Evolutionary conservation across 2,329 filamentous ascomycete species (phyloP), one percentile per base, ranked within the genome.

Genomic region (Epichloe gansuensis): DNA sequence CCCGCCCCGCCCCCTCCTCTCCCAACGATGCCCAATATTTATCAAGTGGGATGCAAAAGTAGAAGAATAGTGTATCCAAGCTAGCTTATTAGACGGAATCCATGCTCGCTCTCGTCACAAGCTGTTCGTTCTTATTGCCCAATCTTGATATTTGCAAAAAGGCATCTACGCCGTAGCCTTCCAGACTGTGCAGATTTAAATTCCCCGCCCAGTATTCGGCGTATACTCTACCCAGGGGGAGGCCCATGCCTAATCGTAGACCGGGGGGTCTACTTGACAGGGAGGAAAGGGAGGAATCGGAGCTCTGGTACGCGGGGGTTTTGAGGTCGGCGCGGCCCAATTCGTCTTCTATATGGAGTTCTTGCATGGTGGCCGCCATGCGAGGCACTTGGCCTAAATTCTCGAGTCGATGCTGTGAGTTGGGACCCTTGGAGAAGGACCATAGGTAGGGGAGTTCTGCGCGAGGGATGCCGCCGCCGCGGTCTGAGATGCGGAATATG

Each of bases 121-220:
- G 74, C 67, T 95, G 89, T 72, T 98, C 93, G 63, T 97, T 96
- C 75, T 95, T 96, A 67, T 98, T 98, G 21, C 93, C 93, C 53
- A 98, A 74, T 66, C 95, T 94, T 5, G 89, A 95, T 54, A 98
- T 95, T 65, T 97, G 90, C 56, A 98, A 70, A 63, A 98, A 98
- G 0, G 87, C 90, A 71, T 98, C 93, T 6, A 94, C 89, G 13
- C 93, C 93, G 65, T 96, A 97, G 0, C 93, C 94, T 64, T 96
- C 91, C 7, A 98, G 72, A 62, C 87, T 96, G 65, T 97, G 91
- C 53, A 97, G 68, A 61, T 95, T 87, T 8, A 98, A 72, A 60
- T 81, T 93, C 25, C 93, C 93, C 3, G 93, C 93, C 93, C 93
- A 98, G 68, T 97, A 97, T 68, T 97, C 91, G 31, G 91, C 89